Conservation (phyloP, 2,329 filamentous ascomycete genomes). For the Helotiales sp. region DNA sequence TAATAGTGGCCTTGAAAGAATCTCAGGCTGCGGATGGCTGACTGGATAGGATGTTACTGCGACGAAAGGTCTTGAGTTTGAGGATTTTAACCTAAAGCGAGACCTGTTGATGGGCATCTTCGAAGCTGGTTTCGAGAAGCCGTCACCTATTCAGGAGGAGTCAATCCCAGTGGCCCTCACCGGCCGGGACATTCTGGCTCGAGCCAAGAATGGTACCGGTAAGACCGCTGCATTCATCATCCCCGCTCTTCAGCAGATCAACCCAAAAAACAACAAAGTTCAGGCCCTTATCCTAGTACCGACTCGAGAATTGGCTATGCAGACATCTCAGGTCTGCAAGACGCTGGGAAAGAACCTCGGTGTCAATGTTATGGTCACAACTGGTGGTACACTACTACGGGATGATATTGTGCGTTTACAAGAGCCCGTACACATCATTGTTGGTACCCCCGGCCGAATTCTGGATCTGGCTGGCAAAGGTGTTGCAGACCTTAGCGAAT, state of each 20-base stretch:
- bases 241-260: constrained; percentile 90
- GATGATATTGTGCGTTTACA: constrained; percentile 96
- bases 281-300: constrained; percentile 96
- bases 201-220: constrained; percentile 97
- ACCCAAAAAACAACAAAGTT: constrained; percentile 94
- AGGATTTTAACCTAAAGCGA: constrained; percentile 93
- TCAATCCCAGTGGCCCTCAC: constrained; percentile 95
- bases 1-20: constrained; percentile 36
- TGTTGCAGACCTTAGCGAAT: constrained; percentile 93
- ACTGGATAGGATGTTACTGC: constrained; percentile 84
- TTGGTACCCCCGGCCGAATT: constrained; percentile 95
- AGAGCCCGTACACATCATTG: constrained; percentile 94
- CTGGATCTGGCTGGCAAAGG: constrained; percentile 95
- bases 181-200: constrained; percentile 89
- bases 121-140: constrained; percentile 97
- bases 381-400: constrained; percentile 89
- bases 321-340: constrained; percentile 99
- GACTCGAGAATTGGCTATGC: constrained; percentile 93
- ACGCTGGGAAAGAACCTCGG: constrained; percentile 95
- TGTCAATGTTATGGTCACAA: constrained; percentile 99
- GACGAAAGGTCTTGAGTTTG: constrained; percentile 96
- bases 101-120: constrained; percentile 99
- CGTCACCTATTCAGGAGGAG: constrained; percentile 98
- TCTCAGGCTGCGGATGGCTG: constrained; percentile 11
- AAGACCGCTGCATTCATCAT: constrained; percentile 99